phyloP scores from a whole-genome alignment of 2,329 filamentous ascomycete genomes.

The Grosmannia serpens region DNA sequence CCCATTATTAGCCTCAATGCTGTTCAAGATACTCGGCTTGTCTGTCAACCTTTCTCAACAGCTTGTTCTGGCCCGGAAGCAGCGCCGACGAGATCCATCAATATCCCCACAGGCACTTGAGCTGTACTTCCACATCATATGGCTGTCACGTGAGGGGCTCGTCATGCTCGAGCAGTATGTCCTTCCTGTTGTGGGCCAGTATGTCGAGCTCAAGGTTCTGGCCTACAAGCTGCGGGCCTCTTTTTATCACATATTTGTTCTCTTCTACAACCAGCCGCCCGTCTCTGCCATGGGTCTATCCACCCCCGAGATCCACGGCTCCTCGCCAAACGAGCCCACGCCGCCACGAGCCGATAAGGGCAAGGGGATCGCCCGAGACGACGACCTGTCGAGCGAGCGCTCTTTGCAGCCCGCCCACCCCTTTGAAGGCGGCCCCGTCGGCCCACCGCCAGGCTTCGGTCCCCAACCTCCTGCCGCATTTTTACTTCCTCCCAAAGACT shows the following conservation, averaged over 20 bases:
- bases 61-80: conserved; percentile 69
- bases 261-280: conserved; percentile 85
- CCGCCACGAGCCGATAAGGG: conserved; percentile 33
- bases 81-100: conserved; percentile 71
- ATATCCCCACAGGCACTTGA: conserved; percentile 69
- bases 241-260: conserved; percentile 92
- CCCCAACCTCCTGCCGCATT: conserved; percentile 52
- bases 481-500: conserved; percentile 67
- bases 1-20: conserved; percentile 64
- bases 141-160: conserved; percentile 85
- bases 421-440: conserved; percentile 48
- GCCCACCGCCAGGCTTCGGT: conserved; percentile 43
- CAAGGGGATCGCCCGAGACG: conserved; percentile 33
- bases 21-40: conserved; percentile 85
- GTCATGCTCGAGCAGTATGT: conserved; percentile 81
- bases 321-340: conserved; percentile 18
- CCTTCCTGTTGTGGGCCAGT: conserved; percentile 69
- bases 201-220: conserved; percentile 76
- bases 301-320: conserved; percentile 32
- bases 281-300: conserved; percentile 51
- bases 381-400: conserved; percentile 23
- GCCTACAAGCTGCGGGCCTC: conserved; percentile 86
- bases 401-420: conserved; percentile 36
- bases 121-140: conserved; percentile 80
- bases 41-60: conserved; percentile 80